These are phyloP conservation scores for Acacia melanoxylon DNA, from an alignment of 306 rosid species.

Conservation along the genomic window DNA sequence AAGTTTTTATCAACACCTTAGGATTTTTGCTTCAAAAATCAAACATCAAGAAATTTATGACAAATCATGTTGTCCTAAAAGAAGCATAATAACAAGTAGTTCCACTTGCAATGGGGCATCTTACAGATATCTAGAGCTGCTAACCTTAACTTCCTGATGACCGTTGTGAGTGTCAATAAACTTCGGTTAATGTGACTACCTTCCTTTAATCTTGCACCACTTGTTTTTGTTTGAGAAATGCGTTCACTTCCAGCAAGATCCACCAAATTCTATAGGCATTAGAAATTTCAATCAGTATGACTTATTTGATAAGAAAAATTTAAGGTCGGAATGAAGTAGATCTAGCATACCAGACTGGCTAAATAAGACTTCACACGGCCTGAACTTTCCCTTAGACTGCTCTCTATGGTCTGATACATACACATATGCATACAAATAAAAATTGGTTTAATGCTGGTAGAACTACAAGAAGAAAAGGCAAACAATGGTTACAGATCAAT, in stretches of 20 bases:
- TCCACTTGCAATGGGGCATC: constrained; percentile 16
- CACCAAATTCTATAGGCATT: constrained; percentile 55
- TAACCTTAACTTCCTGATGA: constrained; percentile 69
- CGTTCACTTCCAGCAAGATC: constrained; percentile 85
- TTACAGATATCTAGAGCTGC: constrained; percentile 26
- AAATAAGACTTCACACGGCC: constrained; percentile 59
- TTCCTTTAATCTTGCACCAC: constrained; percentile 65
- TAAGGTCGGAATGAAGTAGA: background rate
- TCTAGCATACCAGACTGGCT: constrained; percentile 60
- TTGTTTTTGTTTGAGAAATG: constrained; percentile 64
- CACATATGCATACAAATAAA: background rate
- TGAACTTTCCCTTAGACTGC: constrained; percentile 60
- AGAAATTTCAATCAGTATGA: constrained; percentile 23
- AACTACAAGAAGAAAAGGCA: background rate
- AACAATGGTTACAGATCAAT: background rate
- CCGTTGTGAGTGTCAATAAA: constrained; percentile 67
- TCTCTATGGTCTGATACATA: constrained; percentile 52
- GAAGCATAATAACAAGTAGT: constrained; percentile 13
- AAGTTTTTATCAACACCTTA: constrained; percentile 7
- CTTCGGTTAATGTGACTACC: constrained; percentile 76
- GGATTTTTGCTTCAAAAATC: background rate
- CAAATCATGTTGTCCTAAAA: background rate
- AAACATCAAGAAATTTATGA: background rate
- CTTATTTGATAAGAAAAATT: background rate
- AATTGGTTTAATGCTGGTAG: background rate